Percentiles rank a stretch among this genome's conserved stretches.
These are phyloP conservation scores for Alternaria solani DNA, from an alignment of 2,329 filamentous ascomycete genomes.

Conservation along the genomic window DNA sequence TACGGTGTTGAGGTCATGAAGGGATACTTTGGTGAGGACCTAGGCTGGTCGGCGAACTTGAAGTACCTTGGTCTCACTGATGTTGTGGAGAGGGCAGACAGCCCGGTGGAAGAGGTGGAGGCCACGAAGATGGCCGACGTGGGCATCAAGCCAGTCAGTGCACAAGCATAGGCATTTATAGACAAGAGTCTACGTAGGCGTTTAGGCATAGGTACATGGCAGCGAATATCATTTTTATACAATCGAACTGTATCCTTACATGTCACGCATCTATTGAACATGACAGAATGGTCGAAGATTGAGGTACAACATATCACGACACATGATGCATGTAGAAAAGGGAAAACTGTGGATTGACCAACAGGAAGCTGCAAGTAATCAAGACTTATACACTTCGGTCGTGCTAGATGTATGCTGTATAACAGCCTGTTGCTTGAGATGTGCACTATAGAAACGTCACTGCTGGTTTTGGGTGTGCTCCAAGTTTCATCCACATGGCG, in stretches of 20 bases:
- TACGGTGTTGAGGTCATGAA: constrained; percentile 70
- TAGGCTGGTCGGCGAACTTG: constrained; percentile 59
- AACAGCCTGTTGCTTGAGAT: not conserved
- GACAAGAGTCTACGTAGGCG: constrained; percentile 4
- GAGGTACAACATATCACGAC: not conserved
- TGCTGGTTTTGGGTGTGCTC: not conserved
- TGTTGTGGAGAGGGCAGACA: constrained; percentile 38
- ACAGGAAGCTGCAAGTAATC: not conserved
- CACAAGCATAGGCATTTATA: constrained; percentile 23
- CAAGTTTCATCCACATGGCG: not conserved
- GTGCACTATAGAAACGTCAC: not conserved
- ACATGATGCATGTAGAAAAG: not conserved
- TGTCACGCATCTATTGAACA: too few relatives aligned
- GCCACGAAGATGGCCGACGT: constrained; percentile 38
- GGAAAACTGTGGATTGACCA: not conserved
- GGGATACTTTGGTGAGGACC: constrained; percentile 71
- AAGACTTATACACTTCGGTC: not conserved
- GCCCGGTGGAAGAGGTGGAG: constrained; percentile 22
- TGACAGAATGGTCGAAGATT: not conserved
- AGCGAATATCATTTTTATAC: not conserved
- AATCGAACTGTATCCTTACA: not conserved
- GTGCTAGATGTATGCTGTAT: not conserved
- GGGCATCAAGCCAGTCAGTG: constrained; percentile 40
- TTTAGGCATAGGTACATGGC: not conserved
- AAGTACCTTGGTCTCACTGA: constrained; percentile 47